phyloP scores from a whole-genome alignment of 371 early-diverging fungal genomes.

The Syncephalastrum sp. region DNA sequence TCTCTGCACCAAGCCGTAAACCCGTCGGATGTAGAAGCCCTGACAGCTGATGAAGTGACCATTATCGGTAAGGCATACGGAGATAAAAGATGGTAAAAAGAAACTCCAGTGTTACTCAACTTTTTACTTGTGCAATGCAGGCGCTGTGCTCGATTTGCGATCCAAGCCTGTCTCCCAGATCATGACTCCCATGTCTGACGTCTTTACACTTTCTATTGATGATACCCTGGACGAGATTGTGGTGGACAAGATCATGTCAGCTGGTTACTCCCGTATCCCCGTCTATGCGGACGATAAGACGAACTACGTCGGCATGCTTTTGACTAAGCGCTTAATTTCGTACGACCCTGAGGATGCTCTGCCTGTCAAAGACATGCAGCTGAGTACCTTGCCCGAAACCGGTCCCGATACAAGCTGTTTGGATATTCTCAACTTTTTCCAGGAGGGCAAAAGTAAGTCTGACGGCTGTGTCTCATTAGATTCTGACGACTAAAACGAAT shows the following conservation, averaged over 20 bases:
- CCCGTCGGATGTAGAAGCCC: conserved; percentile 70
- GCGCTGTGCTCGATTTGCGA: conserved; percentile 86
- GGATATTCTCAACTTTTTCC: conserved; percentile 92
- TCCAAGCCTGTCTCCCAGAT: conserved; percentile 80
- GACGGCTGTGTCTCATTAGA: not conserved
- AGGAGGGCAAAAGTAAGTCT: conserved; percentile 82
- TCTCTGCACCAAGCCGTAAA: conserved; percentile 75
- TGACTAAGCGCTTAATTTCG: conserved; percentile 84
- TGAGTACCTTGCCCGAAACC: conserved; percentile 77
- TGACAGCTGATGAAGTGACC: conserved; percentile 89
- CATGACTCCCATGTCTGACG: conserved; percentile 88
- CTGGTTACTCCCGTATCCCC: conserved; percentile 93
- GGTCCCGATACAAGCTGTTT: conserved; percentile 73
- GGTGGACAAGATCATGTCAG: conserved; percentile 72
- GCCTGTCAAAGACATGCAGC: conserved; percentile 66
- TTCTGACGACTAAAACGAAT: not conserved
- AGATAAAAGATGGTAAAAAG: not conserved
- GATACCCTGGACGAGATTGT: conserved; percentile 64
- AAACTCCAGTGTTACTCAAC: not conserved
- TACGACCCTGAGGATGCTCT: conserved; percentile 83
- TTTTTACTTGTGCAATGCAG: conserved; percentile 5
- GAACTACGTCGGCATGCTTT: conserved; percentile 84
- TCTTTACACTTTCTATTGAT: conserved; percentile 76
- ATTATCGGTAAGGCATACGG: conserved; percentile 34
- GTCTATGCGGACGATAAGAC: conserved; percentile 65